Percentiles rank a stretch among this genome's conserved stretches.
phyloP scores from a whole-genome alignment of 768 basidiomycete species.

The Infundibulicybe gibba region DNA sequence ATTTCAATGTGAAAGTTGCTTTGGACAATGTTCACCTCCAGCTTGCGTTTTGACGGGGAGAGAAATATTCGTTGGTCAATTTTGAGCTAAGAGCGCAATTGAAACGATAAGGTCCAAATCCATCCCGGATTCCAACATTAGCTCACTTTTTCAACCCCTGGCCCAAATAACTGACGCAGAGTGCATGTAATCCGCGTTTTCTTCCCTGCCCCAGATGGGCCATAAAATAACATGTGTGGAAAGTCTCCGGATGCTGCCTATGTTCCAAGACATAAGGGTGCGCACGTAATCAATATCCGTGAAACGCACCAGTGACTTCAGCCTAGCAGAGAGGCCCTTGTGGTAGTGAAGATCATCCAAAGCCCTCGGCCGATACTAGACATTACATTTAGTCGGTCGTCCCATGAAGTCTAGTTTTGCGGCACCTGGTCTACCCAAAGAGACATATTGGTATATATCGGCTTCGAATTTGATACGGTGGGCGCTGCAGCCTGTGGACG shows the following conservation, averaged over 20 bases:
- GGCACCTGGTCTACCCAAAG: conserved; percentile 66
- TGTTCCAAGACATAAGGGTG: not conserved
- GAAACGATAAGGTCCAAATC: too few species aligned
- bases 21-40: conserved; percentile 96
- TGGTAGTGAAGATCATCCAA: conserved; percentile 92
- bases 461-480: too few species aligned
- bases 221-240: conserved; percentile 97
- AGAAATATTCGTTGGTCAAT: conserved; percentile 97
- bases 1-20: conserved; percentile 98
- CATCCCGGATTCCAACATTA: not conserved
- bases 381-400: conserved; percentile 1
- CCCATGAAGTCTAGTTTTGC: not conserved
- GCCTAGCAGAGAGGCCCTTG: conserved; percentile 67
- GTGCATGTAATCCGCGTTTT: conserved; percentile 95
- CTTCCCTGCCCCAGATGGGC: conserved; percentile 95
- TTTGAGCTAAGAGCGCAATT: conserved; percentile 61
- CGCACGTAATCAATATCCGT: not conserved
- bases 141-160: conserved; percentile 86
- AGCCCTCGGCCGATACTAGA: conserved; percentile 81
- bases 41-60: conserved; percentile 88
- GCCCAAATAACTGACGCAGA: conserved; percentile 83
- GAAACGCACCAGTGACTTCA: conserved; percentile 69
- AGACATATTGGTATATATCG: conserved; percentile 38
- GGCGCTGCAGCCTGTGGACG: too few species aligned
- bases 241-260: conserved; percentile 92